A percentile compares a stretch with the other conserved stretches of the same genome.
Evolutionary conservation across 1,284 basidiomycete species (phyloP).

Genomic region (Pyrrhoderma lamaoense): DNA sequence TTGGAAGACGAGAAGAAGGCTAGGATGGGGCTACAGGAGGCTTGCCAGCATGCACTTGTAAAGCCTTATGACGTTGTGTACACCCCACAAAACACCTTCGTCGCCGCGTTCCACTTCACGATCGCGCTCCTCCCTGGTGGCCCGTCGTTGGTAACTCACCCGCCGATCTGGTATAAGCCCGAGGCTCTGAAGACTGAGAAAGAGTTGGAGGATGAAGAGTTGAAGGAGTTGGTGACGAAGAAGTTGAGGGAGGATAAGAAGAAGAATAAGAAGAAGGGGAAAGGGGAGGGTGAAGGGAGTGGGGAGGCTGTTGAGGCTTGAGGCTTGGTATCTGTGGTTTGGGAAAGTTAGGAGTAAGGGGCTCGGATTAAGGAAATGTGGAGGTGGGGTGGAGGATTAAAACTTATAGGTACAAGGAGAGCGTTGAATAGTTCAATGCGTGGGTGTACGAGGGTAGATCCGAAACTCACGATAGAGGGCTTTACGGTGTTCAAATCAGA

Average conservation of each 20-base stretch:
- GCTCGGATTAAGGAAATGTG: background rate
- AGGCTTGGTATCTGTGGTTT: background rate
- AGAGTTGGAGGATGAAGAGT: conserved; percentile 79
- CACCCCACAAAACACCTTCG: conserved; percentile 73
- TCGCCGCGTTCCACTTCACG: conserved; percentile 94
- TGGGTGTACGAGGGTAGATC: too few relatives aligned
- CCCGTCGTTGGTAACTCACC: conserved; percentile 78
- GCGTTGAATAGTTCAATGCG: too few relatives aligned
- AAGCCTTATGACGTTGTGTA: conserved; percentile 90
- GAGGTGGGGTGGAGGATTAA: too few relatives aligned
- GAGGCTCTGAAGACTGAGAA: conserved; percentile 87
- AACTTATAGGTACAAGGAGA: too few relatives aligned
- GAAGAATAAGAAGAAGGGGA: conserved; percentile 77
- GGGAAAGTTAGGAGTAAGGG: background rate
- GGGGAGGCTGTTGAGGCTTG: background rate
- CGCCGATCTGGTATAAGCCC: conserved; percentile 88
- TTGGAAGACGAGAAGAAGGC: conserved; percentile 95
- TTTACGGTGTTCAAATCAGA: too few relatives aligned
- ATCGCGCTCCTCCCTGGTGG: conserved; percentile 83
- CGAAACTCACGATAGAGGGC: too few relatives aligned
- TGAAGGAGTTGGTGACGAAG: conserved; percentile 73
- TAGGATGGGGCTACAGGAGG: conserved; percentile 93
- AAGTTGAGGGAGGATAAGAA: conserved; percentile 88
- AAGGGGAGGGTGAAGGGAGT: conserved; percentile 29
- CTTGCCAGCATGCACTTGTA: conserved; percentile 85